phyloP scores from a whole-genome alignment of 805 yeast genomes.

The Suhomyces faveliae region DNA sequence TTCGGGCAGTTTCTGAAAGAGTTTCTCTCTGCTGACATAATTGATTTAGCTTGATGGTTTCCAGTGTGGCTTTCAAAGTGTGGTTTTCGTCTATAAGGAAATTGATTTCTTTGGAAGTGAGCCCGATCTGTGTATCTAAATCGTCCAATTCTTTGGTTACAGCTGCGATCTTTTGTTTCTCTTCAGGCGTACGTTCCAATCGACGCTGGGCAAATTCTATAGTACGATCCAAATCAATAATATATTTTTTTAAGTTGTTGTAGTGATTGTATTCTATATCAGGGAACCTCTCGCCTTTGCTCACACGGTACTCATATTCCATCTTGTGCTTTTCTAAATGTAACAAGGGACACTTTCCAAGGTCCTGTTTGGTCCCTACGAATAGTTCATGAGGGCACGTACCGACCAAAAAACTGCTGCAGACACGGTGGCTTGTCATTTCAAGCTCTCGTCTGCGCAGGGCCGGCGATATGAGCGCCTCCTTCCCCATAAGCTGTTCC shows the following conservation, averaged over 20 bases:
- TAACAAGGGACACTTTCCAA: slow-evolving; percentile 74
- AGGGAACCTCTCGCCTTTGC: slow-evolving; percentile 45
- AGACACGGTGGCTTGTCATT: slow-evolving; percentile 51
- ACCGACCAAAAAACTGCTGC: slow-evolving; percentile 82
- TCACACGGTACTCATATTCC: slow-evolving; percentile 58
- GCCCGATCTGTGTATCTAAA: slow-evolving; percentile 60
- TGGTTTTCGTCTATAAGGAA: slow-evolving; percentile 51
- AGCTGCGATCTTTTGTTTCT: slow-evolving; percentile 54
- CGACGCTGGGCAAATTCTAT: slow-evolving; percentile 61
- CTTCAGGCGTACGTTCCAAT: slow-evolving; percentile 73
- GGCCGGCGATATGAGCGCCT: slow-evolving; percentile 38
- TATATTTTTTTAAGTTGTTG: slow-evolving; percentile 50
- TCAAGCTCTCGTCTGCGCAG: slow-evolving; percentile 38
- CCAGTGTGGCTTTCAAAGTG: slow-evolving; percentile 49
- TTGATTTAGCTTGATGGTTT: slow-evolving; percentile 46
- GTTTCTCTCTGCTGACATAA: slow-evolving; percentile 48
- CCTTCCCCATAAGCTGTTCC: slow-evolving; percentile 80
- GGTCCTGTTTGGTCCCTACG: slow-evolving; percentile 74
- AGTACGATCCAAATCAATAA: slow-evolving; percentile 65
- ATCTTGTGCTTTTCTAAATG: slow-evolving; percentile 75
- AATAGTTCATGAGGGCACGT: slow-evolving; percentile 84
- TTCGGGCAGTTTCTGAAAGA: slow-evolving; percentile 56
- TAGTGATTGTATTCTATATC: slow-evolving; percentile 51
- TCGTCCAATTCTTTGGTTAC: slow-evolving; percentile 58
- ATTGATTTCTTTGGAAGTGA: slow-evolving; percentile 66